Evolutionary conservation across 1,139 yeast genomes (phyloP).

Genomic region (Scheffersomyces segobiensis): DNA sequence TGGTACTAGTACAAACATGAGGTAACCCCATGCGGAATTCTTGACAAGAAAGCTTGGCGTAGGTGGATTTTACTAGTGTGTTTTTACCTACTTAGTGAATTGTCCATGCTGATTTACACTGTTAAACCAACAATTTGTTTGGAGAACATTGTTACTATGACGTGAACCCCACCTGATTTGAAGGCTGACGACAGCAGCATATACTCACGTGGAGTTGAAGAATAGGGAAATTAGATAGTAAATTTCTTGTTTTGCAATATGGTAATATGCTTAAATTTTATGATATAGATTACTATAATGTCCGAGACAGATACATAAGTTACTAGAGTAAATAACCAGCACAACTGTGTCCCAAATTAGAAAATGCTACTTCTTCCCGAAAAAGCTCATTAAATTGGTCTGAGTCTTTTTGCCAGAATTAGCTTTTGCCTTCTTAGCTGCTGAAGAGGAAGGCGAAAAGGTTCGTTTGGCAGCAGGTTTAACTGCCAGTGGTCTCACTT

Average conservation of each 20-base stretch:
- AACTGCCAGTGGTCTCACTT: constrained; percentile 9
- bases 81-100: background rate
- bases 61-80: background rate
- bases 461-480: constrained; percentile 12
- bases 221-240: background rate
- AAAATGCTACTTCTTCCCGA: constrained; percentile 22
- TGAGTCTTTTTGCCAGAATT: constrained; percentile 28
- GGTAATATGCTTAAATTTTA: background rate
- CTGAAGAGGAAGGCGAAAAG: constrained; percentile 5
- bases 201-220: background rate
- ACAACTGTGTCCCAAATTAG: background rate
- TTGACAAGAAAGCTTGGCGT: background rate
- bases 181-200: background rate
- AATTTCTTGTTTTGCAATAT: background rate
- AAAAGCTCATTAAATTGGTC: constrained; percentile 42
- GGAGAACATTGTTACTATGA: background rate
- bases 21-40: background rate
- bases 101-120: background rate
- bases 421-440: constrained; percentile 13
- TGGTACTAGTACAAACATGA: background rate
- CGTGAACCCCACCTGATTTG: background rate
- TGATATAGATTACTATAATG: background rate
- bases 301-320: background rate
- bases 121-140: background rate
- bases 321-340: background rate